Percentiles rank a stretch among this genome's conserved stretches.
phyloP scores from a whole-genome alignment of 2,329 filamentous ascomycete species.

The Bipolaris zeicola region DNA sequence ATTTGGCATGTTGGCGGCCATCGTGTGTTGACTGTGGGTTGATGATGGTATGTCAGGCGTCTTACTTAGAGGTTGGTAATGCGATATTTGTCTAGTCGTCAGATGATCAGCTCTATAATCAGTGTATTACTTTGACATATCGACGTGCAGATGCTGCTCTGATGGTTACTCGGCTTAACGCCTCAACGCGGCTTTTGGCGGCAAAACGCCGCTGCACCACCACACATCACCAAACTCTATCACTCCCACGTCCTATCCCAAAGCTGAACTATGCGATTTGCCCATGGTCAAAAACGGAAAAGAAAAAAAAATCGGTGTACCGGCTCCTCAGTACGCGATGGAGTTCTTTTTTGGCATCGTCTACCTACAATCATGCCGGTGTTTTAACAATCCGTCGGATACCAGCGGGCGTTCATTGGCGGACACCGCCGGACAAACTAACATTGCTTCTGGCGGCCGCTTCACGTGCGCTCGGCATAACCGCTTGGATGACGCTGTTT shows the following conservation, averaged over 20 bases:
- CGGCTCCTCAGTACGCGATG: not conserved
- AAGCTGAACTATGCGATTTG: not conserved
- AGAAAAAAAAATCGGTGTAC: no score
- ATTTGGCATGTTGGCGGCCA: slow-evolving; percentile 51
- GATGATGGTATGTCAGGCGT: not conserved
- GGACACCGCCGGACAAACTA: slow-evolving; percentile 26
- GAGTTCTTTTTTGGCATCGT: not conserved
- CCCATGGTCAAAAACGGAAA: not conserved
- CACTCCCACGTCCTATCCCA: not conserved
- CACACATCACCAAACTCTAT: not conserved
- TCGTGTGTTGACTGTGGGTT: slow-evolving; percentile 8
- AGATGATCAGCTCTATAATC: not conserved
- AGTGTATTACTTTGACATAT: not conserved
- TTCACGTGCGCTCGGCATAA: slow-evolving; percentile 39
- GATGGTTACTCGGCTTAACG: slow-evolving; percentile 9
- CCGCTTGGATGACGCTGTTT: slow-evolving; percentile 26
- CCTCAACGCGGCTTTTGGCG: slow-evolving; percentile 9
- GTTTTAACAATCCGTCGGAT: slow-evolving; percentile 18
- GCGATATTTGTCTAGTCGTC: not conserved
- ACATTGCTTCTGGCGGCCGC: slow-evolving; percentile 22
- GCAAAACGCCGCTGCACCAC: slow-evolving; percentile 5
- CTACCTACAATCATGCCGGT: not conserved
- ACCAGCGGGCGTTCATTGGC: slow-evolving; percentile 25
- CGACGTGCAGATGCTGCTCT: not conserved
- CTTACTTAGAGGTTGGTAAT: not conserved